These are phyloP conservation scores for Diddensiella caesifluorescens DNA, from an alignment of 805 yeast species.

Conservation along the genomic window DNA sequence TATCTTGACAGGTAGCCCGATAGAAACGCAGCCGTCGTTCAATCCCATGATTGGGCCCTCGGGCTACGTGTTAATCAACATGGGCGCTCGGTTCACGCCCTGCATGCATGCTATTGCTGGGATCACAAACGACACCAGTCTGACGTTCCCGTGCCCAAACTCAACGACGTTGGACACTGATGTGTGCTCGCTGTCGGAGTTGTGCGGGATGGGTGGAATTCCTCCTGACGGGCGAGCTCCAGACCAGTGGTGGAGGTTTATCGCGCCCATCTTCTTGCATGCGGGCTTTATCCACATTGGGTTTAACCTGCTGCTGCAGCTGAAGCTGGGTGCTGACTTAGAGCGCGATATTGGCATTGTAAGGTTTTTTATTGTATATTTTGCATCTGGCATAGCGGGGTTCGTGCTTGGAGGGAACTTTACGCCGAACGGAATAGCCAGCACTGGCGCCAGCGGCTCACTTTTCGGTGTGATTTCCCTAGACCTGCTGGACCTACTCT, in stretches of 20 bases:
- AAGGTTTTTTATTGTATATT: constrained; percentile 50
- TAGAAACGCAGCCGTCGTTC: constrained; percentile 65
- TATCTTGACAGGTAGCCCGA: constrained; percentile 53
- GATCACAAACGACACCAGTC: constrained; percentile 43
- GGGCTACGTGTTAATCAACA: constrained; percentile 54
- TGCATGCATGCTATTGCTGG: constrained; percentile 55
- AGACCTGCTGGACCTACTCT: constrained; percentile 48
- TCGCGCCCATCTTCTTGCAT: constrained; percentile 67
- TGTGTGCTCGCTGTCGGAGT: constrained; percentile 50
- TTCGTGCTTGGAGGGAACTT: constrained; percentile 65
- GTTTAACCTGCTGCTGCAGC: constrained; percentile 56
- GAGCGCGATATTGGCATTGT: constrained; percentile 54
- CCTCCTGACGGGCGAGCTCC: constrained; percentile 35
- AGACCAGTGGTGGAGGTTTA: constrained; percentile 62
- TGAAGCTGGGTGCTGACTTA: constrained; percentile 54
- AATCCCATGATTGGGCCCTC: constrained; percentile 81
- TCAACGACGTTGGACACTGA: constrained; percentile 51
- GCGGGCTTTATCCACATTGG: constrained; percentile 68
- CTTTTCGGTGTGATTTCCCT: constrained; percentile 64
- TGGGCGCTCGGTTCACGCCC: constrained; percentile 68
- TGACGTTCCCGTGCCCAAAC: constrained; percentile 63
- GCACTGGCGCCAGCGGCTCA: constrained; percentile 69
- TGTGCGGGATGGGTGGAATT: constrained; percentile 57
- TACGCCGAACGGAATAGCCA: constrained; percentile 59
- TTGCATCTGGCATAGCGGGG: constrained; percentile 60